Percentiles rank a stretch among this genome's conserved stretches.
phyloP scores from a whole-genome alignment of 805 yeast species.

The Metschnikowia continentalis region DNA sequence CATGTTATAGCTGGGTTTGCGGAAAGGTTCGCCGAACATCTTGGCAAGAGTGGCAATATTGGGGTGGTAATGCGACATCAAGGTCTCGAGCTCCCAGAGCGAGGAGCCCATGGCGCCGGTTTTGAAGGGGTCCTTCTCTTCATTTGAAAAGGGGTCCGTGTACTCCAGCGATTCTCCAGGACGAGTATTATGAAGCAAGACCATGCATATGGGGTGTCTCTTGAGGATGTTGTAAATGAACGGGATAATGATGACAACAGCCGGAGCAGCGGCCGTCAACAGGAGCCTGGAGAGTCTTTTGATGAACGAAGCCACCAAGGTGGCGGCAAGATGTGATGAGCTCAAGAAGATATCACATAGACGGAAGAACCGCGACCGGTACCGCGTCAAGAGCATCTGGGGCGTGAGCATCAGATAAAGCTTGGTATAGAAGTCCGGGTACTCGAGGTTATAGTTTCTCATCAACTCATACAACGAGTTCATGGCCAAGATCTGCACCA shows the following conservation, averaged over 20 bases:
- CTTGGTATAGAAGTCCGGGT: constrained; percentile 83
- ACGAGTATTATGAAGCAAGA: constrained; percentile 62
- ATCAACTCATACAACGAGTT: constrained; percentile 86
- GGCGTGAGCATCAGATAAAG: constrained; percentile 78
- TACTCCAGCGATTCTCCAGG: constrained; percentile 21
- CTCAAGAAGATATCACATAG: constrained; percentile 79
- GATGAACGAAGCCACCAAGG: constrained; percentile 83
- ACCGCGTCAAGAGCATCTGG: constrained; percentile 67
- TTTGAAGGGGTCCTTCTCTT: constrained; percentile 68
- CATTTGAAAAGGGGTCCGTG: constrained; percentile 62
- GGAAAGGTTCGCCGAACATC: constrained; percentile 84
- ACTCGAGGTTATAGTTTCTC: constrained; percentile 78
- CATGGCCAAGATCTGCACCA: constrained; percentile 71
- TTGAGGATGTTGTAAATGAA: constrained; percentile 84
- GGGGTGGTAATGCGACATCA: constrained; percentile 87
- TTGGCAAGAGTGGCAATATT: constrained; percentile 89
- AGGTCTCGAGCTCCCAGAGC: constrained; percentile 84
- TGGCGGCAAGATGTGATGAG: constrained; percentile 82
- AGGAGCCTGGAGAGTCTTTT: constrained; percentile 75
- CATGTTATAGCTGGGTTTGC: constrained; percentile 78
- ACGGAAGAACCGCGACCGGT: constrained; percentile 84
- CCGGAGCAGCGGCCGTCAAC: constrained; percentile 79
- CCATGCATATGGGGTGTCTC: constrained; percentile 92
- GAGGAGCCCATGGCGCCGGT: constrained; percentile 83
- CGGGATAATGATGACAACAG: constrained; percentile 84